phyloP scores from a whole-genome alignment of 306 rosid genomes.

The Quercus rubra region DNA sequence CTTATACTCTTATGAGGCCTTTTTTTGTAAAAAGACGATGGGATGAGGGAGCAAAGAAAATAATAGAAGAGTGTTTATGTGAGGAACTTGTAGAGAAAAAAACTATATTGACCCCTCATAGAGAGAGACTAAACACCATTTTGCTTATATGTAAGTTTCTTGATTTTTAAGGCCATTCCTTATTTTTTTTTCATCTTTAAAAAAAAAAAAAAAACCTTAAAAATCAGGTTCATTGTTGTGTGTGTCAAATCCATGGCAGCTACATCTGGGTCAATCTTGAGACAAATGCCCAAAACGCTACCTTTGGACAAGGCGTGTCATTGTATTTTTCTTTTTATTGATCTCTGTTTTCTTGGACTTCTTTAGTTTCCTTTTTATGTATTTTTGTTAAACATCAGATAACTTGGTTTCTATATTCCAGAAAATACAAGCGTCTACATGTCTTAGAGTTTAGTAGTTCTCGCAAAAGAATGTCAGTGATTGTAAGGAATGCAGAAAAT shows the following conservation, averaged over 20 bases:
- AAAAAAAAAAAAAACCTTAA: background rate
- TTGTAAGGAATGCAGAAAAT: conserved; percentile 62
- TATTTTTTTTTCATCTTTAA: background rate
- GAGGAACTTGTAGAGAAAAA: background rate
- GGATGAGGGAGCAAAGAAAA: background rate
- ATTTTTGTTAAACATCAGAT: conserved; percentile 13
- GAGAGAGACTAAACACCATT: background rate
- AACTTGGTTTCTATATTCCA: conserved; percentile 30
- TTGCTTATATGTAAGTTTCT: background rate
- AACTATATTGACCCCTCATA: background rate
- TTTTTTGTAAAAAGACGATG: background rate
- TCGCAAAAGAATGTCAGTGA: conserved; percentile 96
- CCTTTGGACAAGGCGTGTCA: background rate
- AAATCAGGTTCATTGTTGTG: background rate
- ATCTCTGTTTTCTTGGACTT: conserved; percentile 3
- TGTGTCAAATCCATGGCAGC: background rate
- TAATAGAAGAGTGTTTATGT: background rate
- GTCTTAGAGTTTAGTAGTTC: conserved; percentile 83
- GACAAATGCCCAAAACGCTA: background rate
- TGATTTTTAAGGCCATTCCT: background rate
- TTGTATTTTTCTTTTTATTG: background rate
- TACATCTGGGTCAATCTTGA: background rate
- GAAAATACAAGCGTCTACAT: conserved; percentile 68
- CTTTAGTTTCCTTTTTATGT: background rate
- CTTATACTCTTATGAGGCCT: background rate